Conservation (phyloP, 2,329 filamentous ascomycete genomes). For the Fusarium sambucinum region DNA sequence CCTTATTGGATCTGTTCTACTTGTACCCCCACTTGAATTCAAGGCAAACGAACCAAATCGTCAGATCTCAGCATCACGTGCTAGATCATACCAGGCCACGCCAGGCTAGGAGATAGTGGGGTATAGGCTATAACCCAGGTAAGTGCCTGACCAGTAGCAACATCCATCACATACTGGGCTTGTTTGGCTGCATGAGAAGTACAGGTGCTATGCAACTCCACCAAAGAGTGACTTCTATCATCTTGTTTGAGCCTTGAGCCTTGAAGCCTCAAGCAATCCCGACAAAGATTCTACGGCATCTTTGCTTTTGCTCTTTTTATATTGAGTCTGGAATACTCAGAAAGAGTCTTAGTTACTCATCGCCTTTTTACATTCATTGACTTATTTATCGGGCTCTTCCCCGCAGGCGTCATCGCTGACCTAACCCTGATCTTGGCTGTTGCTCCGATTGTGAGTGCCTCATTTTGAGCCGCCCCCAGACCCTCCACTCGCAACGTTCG, state of each 20-base stretch:
- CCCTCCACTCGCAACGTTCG: conserved; percentile 47
- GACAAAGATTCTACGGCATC: conserved; percentile 39
- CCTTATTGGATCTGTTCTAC: conserved; percentile 3
- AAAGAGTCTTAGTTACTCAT: conserved; percentile 23
- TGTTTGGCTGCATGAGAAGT: conserved; percentile 50
- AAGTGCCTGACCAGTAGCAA: conserved; percentile 20
- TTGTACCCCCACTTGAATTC: conserved; percentile 41
- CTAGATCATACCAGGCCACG: conserved; percentile 33
- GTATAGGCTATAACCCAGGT: conserved; percentile 34
- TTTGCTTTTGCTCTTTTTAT: conserved; percentile 24
- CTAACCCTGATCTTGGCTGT: conserved; percentile 53
- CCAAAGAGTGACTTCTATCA: conserved; percentile 52
- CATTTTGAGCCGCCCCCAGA: conserved; percentile 52
- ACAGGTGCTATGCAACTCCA: conserved; percentile 52
- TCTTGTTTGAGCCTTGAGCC: conserved; percentile 36
- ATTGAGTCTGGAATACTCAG: conserved; percentile 24
- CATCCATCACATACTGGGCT: conserved; percentile 33
- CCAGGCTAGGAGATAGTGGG: conserved; percentile 34
- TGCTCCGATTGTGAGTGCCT: conserved; percentile 52
- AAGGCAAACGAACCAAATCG: conserved; percentile 43
- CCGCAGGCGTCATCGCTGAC: conserved; percentile 56
- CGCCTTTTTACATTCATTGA: conserved; percentile 33
- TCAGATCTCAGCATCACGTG: conserved; percentile 43
- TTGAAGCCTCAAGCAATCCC: conserved; percentile 44
- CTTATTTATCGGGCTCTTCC: conserved; percentile 38